Evolutionary conservation across 768 basidiomycete genomes (phyloP), one percentile per base, ranked within the genome.

Genomic region (Suillus lakei): DNA sequence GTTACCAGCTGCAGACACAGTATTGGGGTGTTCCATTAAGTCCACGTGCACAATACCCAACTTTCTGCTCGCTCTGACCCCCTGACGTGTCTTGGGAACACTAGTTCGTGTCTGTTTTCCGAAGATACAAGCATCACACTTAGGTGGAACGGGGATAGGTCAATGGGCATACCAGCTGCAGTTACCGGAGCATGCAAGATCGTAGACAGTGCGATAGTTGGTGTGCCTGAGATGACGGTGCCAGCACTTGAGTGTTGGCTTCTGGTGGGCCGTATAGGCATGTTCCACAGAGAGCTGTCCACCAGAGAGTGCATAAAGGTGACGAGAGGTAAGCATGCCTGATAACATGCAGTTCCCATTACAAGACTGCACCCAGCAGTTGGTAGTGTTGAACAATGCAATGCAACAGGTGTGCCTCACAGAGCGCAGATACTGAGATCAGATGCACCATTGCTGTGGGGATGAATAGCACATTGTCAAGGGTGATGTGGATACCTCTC

Each of bases 131-230:
- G 7, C 32, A 4, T 60, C 34, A 60, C 58, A 60, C n/a, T n/a
- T n/a, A n/a, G n/a, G n/a, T n/a, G n/a, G n/a, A 12, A 18, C 38
- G 58, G 58, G 23, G 54, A 56, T n/a, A 51, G 43, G n/a, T 18
- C 39, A 30, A 53, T 5, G 5, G 51, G 60, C 66, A 67, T 67
- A 67, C 66, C 63, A 28, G 6, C 39, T 8, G 53, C 63, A n/a
- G 5, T 32, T 3, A 32, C 32, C 65, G 66, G 41, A 73, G 77
- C 0, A 75, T 77, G 23, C 73, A 26, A 69, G 66, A 58, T 75
- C 71, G 54, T 78, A 71, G 4, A 61, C 55, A 0, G 77, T 72
- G 9, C 70, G 70, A 61, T 72, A 74, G 66, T n/a, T n/a, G n/a
- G n/a, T n/a, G n/a, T n/a, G n/a, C n/a, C n/a, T n/a, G n/a, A n/a